phyloP scores from a whole-genome alignment of 345 rosid genomes.

The Cardamine resedifolia region DNA sequence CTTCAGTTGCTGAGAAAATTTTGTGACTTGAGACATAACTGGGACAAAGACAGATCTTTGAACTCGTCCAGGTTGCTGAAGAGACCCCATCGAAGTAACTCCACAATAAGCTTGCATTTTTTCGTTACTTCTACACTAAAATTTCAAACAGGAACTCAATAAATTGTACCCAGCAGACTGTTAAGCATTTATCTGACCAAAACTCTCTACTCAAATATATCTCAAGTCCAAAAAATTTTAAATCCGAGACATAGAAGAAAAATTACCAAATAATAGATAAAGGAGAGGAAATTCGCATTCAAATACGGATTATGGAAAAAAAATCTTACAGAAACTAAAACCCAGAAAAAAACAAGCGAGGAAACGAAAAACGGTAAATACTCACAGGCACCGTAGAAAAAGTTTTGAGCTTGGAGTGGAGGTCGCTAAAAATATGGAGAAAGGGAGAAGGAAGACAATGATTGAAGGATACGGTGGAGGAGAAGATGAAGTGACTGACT shows the following conservation, averaged over 20 bases:
- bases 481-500: neutral
- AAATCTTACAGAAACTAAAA: too few relatives aligned
- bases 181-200: neutral
- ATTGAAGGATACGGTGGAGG: neutral
- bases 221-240: neutral
- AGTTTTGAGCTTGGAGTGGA: neutral
- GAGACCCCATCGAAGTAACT: slow-evolving; percentile 53
- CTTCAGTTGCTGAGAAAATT: slow-evolving; percentile 47
- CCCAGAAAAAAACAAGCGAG: too few relatives aligned
- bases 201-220: neutral
- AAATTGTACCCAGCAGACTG: neutral
- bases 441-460: neutral
- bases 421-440: too few relatives aligned
- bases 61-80: slow-evolving; percentile 52
- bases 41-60: slow-evolving; percentile 43
- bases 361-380: too few relatives aligned
- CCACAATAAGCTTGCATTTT: slow-evolving; percentile 61
- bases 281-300: too few relatives aligned
- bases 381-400: neutral
- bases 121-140: neutral
- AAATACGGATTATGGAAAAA: too few relatives aligned
- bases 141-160: neutral
- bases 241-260: neutral
- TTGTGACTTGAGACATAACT: slow-evolving; percentile 32
- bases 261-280: too few relatives aligned